These are phyloP conservation scores for Stagonosporopsis chrysanthemi DNA, from an alignment of 2,329 filamentous ascomycete genomes.

Conservation along the genomic window DNA sequence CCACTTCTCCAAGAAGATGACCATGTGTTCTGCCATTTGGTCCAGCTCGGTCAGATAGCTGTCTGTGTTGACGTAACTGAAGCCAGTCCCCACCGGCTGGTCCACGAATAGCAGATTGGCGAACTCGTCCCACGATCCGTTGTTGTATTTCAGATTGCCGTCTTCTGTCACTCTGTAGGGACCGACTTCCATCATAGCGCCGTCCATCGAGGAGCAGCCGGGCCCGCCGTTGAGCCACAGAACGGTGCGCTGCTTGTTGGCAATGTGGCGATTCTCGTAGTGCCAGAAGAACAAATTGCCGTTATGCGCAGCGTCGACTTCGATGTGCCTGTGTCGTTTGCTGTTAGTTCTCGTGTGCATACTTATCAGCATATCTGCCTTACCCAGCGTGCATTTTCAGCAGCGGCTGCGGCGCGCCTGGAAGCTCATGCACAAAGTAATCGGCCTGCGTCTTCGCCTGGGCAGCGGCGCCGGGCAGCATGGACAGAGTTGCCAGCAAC, in stretches of 20 bases:
- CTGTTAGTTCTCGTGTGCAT: conserved; percentile 2
- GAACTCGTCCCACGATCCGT: conserved; percentile 98
- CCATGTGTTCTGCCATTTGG: conserved; percentile 88
- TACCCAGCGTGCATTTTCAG: conserved; percentile 99
- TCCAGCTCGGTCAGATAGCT: conserved; percentile 84
- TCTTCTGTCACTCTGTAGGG: conserved; percentile 86
- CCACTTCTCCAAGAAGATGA: conserved; percentile 89
- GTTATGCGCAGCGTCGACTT: conserved; percentile 83
- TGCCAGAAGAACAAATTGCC: conserved; percentile 99
- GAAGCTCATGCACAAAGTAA: conserved; percentile 86
- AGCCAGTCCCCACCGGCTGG: conserved; percentile 95
- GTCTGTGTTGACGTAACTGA: conserved; percentile 92
- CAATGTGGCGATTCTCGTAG: conserved; percentile 94
- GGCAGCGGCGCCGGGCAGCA: conserved; percentile 47
- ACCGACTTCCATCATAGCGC: conserved; percentile 93
- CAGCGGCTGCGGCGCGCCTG: conserved; percentile 80
- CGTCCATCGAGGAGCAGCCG: conserved; percentile 96
- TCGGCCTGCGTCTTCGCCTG: conserved; percentile 73
- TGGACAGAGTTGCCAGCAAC: conserved; percentile 42
- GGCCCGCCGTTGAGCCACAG: conserved; percentile 98
- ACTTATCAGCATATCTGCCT: conserved; percentile 42
- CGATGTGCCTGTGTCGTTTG: conserved; percentile 75
- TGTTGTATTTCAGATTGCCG: conserved; percentile 76
- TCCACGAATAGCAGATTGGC: conserved; percentile 97
- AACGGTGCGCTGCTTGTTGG: conserved; percentile 86